A percentile compares a stretch with the other conserved stretches of the same genome.
These are phyloP conservation scores for Kingdonia uniflora DNA, from an alignment of 164 flowering plant species.

Conservation along the genomic window DNA sequence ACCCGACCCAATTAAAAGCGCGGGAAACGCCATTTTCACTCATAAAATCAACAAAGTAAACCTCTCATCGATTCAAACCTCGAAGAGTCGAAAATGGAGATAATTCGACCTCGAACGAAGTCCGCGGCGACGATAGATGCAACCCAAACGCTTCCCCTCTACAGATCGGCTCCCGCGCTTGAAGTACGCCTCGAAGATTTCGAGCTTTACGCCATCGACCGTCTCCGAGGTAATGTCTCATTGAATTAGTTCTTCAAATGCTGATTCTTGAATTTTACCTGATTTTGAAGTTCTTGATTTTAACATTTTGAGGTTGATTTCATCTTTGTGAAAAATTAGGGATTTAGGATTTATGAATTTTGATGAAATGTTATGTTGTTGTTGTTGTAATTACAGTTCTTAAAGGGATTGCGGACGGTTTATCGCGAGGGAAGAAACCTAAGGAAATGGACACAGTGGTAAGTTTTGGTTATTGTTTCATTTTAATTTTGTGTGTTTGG, in stretches of 20 bases:
- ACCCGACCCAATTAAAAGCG: no score
- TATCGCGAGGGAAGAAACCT: constrained; percentile 77
- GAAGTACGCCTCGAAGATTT: constrained; percentile 89
- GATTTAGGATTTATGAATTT: no score
- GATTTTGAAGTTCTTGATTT: constrained; percentile 4
- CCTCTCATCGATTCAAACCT: no score
- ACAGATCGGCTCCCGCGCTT: constrained; percentile 64
- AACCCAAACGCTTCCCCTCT: constrained; percentile 45
- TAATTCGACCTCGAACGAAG: constrained; percentile 36
- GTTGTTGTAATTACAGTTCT: constrained; percentile 41
- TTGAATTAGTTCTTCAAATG: no score
- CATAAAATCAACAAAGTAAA: no score
- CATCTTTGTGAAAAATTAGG: no score
- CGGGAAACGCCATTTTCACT: no score
- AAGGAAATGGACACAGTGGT: constrained; percentile 78
- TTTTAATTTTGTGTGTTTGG: background rate
- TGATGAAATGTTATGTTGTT: no score
- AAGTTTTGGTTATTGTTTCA: background rate
- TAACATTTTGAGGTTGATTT: no score
- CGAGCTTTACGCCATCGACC: constrained; percentile 81
- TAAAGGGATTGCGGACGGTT: constrained; percentile 71
- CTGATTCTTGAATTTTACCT: no score
- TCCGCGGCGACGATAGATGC: constrained; percentile 12
- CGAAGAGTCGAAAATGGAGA: constrained; percentile 29
- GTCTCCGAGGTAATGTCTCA: constrained; percentile 74